Evolutionary conservation across 208 protist species (phyloP).

Genomic region (Porcisia hertigi): DNA sequence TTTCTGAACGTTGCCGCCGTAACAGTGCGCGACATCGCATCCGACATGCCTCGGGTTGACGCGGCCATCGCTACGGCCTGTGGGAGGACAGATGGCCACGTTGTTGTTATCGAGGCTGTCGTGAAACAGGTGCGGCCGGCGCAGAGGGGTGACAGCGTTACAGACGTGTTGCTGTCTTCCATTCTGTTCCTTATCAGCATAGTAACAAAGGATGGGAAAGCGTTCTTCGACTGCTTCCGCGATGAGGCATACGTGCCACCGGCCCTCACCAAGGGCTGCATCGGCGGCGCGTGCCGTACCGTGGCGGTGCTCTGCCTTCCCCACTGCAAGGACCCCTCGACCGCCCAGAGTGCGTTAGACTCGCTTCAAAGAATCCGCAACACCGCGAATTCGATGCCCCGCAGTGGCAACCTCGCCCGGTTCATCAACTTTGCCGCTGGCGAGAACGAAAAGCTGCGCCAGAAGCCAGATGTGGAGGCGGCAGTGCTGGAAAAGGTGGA

Average conservation of each 20-base stretch:
- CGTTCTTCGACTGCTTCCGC: conserved; percentile 42
- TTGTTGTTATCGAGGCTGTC: conserved; percentile 47
- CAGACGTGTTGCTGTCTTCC: conserved; percentile 58
- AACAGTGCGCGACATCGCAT: conserved; percentile 15
- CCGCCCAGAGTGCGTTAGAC: conserved; percentile 18
- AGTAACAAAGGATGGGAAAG: conserved; percentile 12
- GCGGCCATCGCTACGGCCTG: conserved; percentile 26
- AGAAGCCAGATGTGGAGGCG: conserved; percentile 37
- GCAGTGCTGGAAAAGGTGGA: conserved; percentile 42
- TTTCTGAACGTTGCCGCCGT: conserved; percentile 51
- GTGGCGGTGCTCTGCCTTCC: conserved; percentile 42
- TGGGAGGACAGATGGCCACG: conserved; percentile 26
- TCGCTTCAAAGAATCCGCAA: conserved; percentile 34
- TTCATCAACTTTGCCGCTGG: conserved; percentile 50
- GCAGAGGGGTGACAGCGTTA: conserved; percentile 25
- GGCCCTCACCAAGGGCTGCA: conserved; percentile 41
- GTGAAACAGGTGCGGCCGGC: conserved; percentile 55
- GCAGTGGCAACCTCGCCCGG: conserved; percentile 62
- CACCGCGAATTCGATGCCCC: conserved; percentile 43
- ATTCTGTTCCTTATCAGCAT: conserved; percentile 44
- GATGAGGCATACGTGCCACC: conserved; percentile 36
- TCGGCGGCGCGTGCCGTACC: conserved; percentile 57
- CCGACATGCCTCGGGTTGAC: conserved; percentile 28
- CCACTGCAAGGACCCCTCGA: conserved; percentile 15
- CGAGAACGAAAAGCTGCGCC: conserved; percentile 44